Evolutionary conservation across 306 rosid species (phyloP).

Genomic region (Cicer pinnatifidum): DNA sequence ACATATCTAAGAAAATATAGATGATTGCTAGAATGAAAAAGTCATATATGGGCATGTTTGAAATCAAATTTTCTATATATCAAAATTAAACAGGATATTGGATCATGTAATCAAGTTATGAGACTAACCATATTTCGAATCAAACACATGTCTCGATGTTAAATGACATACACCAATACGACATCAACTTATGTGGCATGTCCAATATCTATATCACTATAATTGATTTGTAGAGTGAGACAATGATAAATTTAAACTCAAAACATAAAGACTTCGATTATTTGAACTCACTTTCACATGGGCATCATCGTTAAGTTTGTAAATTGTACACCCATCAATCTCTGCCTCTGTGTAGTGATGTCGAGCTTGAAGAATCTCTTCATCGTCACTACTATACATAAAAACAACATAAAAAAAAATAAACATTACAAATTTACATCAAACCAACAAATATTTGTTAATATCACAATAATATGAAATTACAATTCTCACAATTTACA

Average conservation of each 20-base stretch:
- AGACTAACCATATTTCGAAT: background rate
- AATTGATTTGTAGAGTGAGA: too few species aligned
- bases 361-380: conserved; percentile 51
- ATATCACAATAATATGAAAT: background rate
- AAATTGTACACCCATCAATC: conserved; percentile 55
- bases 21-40: background rate
- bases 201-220: too few species aligned
- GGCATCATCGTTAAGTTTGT: conserved; percentile 67
- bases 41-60: background rate
- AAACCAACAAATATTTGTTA: background rate
- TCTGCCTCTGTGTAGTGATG: conserved; percentile 56
- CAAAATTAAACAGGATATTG: background rate
- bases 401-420: background rate
- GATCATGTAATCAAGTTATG: background rate
- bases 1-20: too few species aligned
- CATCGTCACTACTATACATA: conserved; percentile 41
- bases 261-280: background rate
- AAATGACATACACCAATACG: too few species aligned
- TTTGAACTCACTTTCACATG: conserved; percentile 62
- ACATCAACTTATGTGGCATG: too few species aligned
- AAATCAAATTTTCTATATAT: background rate
- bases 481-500: background rate
- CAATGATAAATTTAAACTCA: background rate
- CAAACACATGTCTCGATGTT: too few species aligned
- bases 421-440: background rate